Base-by-base conservation (phyloP, 2,329 filamentous ascomycete species). In the Ophiocordyceps polyrhachis-furcata region DNA sequence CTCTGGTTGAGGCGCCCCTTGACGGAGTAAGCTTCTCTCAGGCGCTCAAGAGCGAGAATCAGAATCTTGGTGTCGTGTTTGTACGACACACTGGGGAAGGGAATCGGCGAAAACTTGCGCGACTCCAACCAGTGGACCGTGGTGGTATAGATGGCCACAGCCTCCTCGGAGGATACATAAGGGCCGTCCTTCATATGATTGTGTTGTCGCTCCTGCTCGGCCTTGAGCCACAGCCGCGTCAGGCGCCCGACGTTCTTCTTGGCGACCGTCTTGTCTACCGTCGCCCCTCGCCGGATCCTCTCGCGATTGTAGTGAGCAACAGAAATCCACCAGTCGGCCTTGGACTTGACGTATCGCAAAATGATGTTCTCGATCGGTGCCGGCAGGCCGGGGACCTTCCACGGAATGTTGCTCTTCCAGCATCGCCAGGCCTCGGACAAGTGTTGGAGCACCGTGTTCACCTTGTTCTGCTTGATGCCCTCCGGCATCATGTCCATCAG, bases 401-500 rank as follows among this genome's bases (percentile, higher is more conserved):
- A 98, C 0, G 91, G 91, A 53, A 98, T 98, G 58, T 98, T 98
- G 65, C 88, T 95, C 79, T 98, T 98, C 91, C 91, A 98, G 68
- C 91, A 98, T 66, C 91, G 77, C 91, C 91, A 98, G 14, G 91
- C 91, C 67, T 98, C 91, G 0, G 89, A 96, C 40, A 98, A 67
- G 71, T 98, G 93, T 58, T 96, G 91, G 45, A 98, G 69, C 41
- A 98, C 89, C 1, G 88, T 94, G 62, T 98, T 94, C 62, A 98
- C 87, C 67, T 98, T 98, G 69, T 91, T 98, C 61, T 98, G 91
- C 63, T 95, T 95, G 67, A 98, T 96, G 52, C 91, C 91, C 60
- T 98, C 93, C 0, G 91, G 91, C 91, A 98, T 98, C 93, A 98
- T 98, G 57, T 98, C 91, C 83, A 95, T 95, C 43, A 98, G 70